phyloP scores from a whole-genome alignment of 2,329 filamentous ascomycete species.

The Coleophoma eucalyptorum region DNA sequence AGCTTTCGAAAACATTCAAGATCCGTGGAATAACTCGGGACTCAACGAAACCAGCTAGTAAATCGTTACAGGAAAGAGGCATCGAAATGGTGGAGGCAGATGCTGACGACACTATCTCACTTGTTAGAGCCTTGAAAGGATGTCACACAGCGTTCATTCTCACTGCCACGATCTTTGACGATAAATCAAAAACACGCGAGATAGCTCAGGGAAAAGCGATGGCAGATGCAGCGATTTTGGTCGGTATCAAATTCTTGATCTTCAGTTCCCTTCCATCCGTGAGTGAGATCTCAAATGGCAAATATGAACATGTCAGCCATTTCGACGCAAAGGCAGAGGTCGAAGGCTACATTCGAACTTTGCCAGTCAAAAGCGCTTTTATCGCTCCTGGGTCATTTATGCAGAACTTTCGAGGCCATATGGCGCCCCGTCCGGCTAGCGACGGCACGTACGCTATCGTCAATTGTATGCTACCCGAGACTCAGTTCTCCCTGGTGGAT shows the following conservation, averaged over 20 bases:
- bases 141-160: conserved; percentile 31
- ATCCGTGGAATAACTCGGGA: conserved; percentile 44
- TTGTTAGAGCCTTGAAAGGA: conserved; percentile 26
- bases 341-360: conserved; percentile 27
- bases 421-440: no score
- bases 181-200: neutral
- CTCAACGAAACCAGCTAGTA: conserved; percentile 32
- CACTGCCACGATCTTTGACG: conserved; percentile 29
- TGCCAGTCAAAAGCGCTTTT: conserved; percentile 39
- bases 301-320: conserved; percentile 29
- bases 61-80: conserved; percentile 33
- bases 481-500: no score
- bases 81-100: conserved; percentile 34
- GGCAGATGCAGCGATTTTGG: conserved; percentile 1
- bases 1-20: conserved; percentile 40
- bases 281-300: conserved; percentile 27
- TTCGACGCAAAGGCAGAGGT: conserved; percentile 26
- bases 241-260: conserved; percentile 35
- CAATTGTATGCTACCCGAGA: no score
- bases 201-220: neutral
- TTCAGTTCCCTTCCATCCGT: conserved; percentile 31
- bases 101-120: conserved; percentile 5
- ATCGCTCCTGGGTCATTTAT: conserved; percentile 42
- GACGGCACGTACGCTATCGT: no score
- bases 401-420: conserved; percentile 2